A percentile compares a stretch with the other conserved stretches of the same genome.
These are phyloP conservation scores for Penicillium dipodomyicola DNA, from an alignment of 495 filamentous ascomycete genomes.

Conservation along the genomic window DNA sequence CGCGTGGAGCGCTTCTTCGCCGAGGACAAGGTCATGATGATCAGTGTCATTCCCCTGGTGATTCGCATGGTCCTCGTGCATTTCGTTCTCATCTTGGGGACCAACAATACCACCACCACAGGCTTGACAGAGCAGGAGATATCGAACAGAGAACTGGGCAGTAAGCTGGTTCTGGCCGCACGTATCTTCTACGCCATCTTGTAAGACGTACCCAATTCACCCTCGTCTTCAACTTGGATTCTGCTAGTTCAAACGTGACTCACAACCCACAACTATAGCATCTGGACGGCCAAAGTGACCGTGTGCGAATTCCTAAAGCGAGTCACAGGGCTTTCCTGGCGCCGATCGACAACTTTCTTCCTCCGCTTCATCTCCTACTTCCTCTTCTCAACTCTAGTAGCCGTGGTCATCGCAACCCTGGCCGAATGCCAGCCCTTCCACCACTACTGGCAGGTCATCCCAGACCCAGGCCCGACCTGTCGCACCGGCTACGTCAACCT, in stretches of 20 bases:
- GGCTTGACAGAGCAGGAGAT: constrained; percentile 44
- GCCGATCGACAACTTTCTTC: constrained; percentile 62
- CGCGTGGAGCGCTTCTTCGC: constrained; percentile 76
- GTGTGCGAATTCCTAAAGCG: constrained; percentile 89
- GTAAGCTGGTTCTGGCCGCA: constrained; percentile 51
- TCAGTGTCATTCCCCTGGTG: constrained; percentile 75
- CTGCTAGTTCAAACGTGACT: background rate
- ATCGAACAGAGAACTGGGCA: constrained; percentile 46
- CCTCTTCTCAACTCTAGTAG: constrained; percentile 71
- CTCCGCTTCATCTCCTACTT: constrained; percentile 70
- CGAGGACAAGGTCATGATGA: constrained; percentile 84
- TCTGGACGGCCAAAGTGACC: constrained; percentile 90
- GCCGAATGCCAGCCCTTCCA: constrained; percentile 80
- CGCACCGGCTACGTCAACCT: constrained; percentile 81
- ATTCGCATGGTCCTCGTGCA: constrained; percentile 84
- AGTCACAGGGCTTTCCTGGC: constrained; percentile 66
- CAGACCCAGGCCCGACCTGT: constrained; percentile 82
- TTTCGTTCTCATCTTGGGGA: constrained; percentile 77
- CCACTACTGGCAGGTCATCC: constrained; percentile 89
- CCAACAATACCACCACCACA: constrained; percentile 67
- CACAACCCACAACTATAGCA: constrained; percentile 46
- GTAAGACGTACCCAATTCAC: constrained; percentile 37
- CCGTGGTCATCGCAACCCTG: constrained; percentile 75
- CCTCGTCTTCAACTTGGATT: background rate
- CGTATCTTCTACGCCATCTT: constrained; percentile 58